Percentiles rank a stretch among this genome's conserved stretches.
phyloP scores from a whole-genome alignment of 1,139 yeast species.

The Yamadazyma diddensiae region DNA sequence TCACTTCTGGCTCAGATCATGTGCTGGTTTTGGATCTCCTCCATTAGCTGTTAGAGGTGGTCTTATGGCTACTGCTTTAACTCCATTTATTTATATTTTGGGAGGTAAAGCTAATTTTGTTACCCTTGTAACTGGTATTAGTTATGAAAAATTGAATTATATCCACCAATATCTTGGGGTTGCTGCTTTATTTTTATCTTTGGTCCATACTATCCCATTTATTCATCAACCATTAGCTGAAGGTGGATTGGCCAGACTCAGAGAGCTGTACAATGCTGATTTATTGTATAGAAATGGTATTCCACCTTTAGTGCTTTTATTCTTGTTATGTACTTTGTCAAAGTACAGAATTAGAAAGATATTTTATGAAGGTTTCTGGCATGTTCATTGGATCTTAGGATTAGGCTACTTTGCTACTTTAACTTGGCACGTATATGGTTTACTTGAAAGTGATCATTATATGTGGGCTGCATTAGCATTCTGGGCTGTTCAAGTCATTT shows the following conservation, averaged over 20 bases:
- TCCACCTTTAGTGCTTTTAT: constrained; percentile 45
- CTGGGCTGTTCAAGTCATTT: constrained; percentile 52
- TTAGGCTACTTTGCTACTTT: constrained; percentile 52
- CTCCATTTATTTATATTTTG: constrained; percentile 50
- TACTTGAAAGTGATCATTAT: constrained; percentile 43
- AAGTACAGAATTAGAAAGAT: constrained; percentile 41
- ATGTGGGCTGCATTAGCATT: constrained; percentile 57
- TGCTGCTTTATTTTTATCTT: constrained; percentile 43
- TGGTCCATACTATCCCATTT: constrained; percentile 58
- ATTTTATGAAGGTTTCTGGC: constrained; percentile 53
- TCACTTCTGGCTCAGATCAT: constrained; percentile 54
- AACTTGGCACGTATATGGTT: constrained; percentile 46
- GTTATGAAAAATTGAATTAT: constrained; percentile 54
- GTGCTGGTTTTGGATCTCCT: constrained; percentile 61
- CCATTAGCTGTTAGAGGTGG: constrained; percentile 60
- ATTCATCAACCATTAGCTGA: constrained; percentile 44
- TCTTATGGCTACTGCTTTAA: constrained; percentile 48
- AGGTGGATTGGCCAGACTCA: constrained; percentile 42
- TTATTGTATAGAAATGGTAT: constrained; percentile 29
- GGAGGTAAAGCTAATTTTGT: constrained; percentile 55
- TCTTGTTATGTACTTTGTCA: constrained; percentile 46
- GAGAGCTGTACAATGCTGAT: constrained; percentile 15
- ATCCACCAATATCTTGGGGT: constrained; percentile 51
- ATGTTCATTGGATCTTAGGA: constrained; percentile 59
- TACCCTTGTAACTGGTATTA: constrained; percentile 50